Percentiles rank a stretch among this genome's conserved stretches.
Evolutionary conservation across 2,329 filamentous ascomycete species (phyloP).

Genomic region (Colletotrichum viniferum): DNA sequence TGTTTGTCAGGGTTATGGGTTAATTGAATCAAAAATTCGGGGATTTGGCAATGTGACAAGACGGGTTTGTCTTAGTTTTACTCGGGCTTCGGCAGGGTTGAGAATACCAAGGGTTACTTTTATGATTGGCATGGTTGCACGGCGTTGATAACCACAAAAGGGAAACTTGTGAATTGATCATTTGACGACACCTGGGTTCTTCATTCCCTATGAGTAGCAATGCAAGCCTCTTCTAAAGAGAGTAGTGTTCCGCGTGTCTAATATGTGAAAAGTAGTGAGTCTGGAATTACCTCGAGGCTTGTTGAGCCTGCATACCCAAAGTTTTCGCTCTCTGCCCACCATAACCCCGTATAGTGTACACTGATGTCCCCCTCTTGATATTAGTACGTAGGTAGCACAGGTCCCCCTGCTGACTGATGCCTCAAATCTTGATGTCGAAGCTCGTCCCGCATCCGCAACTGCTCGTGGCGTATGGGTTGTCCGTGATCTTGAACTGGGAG

Average conservation of each 20-base stretch:
- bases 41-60: slow-evolving; percentile 21
- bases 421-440: slow-evolving; percentile 83
- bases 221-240: slow-evolving; percentile 13
- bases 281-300: neutral
- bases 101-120: slow-evolving; percentile 24
- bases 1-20: neutral
- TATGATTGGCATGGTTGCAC: slow-evolving; percentile 32
- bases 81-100: slow-evolving; percentile 24
- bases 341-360: neutral
- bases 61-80: slow-evolving; percentile 28
- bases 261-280: neutral
- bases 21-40: slow-evolving; percentile 25
- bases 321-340: neutral
- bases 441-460: slow-evolving; percentile 97
- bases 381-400: slow-evolving; percentile 3
- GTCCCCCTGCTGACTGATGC: neutral
- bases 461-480: slow-evolving; percentile 89
- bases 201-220: slow-evolving; percentile 18
- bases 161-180: slow-evolving; percentile 35
- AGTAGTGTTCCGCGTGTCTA: neutral
- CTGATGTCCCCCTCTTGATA: no score
- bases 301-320: neutral
- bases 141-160: slow-evolving; percentile 37
- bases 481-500: slow-evolving; percentile 91
- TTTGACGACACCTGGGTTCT: slow-evolving; percentile 21